Percentiles rank a stretch among this genome's conserved stretches.
Conservation (phyloP, 2,329 filamentous ascomycete species). For the Cordyceps cateniannulata region DNA sequence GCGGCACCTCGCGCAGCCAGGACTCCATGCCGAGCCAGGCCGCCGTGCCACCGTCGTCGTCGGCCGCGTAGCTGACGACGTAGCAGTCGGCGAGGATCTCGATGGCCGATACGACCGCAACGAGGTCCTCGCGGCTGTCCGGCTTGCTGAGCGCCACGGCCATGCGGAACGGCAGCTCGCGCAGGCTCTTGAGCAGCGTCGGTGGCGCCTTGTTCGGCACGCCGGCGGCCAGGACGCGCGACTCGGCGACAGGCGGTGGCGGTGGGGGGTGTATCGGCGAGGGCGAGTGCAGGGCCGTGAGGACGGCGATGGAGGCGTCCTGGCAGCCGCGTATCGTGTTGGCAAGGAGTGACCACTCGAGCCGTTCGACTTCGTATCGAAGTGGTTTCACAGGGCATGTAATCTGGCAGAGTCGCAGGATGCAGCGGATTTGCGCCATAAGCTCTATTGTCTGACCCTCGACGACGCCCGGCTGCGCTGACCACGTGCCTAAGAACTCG, state of each 20-base stretch:
- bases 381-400: not conserved
- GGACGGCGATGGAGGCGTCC: not conserved
- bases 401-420: not conserved
- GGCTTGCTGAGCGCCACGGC: not conserved
- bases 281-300: not conserved
- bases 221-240: not conserved
- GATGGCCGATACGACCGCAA: not conserved
- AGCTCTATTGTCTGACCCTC: not conserved
- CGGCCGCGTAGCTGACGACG: not conserved
- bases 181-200: not conserved
- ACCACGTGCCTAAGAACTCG: not conserved
- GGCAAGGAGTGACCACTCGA: not conserved
- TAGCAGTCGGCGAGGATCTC: not conserved
- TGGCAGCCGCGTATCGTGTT: not conserved
- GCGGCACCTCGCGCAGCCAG: not conserved
- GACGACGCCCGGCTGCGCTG: not conserved
- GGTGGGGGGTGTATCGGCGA: not conserved
- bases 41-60: not conserved
- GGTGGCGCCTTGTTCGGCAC: not conserved
- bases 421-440: not conserved
- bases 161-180: slow-evolving; percentile 1
- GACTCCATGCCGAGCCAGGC: slow-evolving; percentile 1
- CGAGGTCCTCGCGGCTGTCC: not conserved
- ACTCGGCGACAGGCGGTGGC: not conserved
- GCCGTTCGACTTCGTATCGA: not conserved